These are phyloP conservation scores for Protomyces inouyei DNA, from an alignment of 1,139 yeast species.

Conservation along the genomic window DNA sequence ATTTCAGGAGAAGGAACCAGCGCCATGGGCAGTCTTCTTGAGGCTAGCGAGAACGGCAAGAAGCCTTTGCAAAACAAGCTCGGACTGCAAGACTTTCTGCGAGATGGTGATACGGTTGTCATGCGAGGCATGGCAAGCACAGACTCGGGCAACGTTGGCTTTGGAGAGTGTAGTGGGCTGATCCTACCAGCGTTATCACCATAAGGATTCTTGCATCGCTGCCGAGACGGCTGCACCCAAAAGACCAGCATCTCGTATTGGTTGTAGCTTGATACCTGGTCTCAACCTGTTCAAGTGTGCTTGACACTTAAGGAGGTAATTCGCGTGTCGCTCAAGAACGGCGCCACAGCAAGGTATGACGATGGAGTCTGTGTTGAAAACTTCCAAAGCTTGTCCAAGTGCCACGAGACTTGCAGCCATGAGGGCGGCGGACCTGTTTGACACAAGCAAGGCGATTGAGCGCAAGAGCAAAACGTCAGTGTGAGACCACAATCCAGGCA, in stretches of 20 bases:
- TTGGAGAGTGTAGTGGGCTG: slow-evolving; percentile 34
- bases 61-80: slow-evolving; percentile 30
- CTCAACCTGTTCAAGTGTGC: slow-evolving; percentile 36
- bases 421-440: slow-evolving; percentile 73
- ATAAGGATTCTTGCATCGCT: neutral
- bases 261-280: slow-evolving; percentile 9
- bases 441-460: slow-evolving; percentile 60
- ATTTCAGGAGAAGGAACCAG: slow-evolving; percentile 33
- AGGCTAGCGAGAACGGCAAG: slow-evolving; percentile 34
- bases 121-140: slow-evolving; percentile 32
- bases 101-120: slow-evolving; percentile 35
- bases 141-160: slow-evolving; percentile 32
- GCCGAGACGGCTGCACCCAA: slow-evolving; percentile 14
- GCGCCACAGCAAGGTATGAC: slow-evolving; percentile 83
- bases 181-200: slow-evolving; percentile 13
- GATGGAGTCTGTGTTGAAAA: slow-evolving; percentile 32
- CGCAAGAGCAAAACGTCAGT: slow-evolving; percentile 48
- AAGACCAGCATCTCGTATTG: slow-evolving; percentile 15
- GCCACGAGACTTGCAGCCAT: slow-evolving; percentile 74
- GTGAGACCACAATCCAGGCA: slow-evolving; percentile 29
- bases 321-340: slow-evolving; percentile 80
- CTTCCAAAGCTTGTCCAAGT: slow-evolving; percentile 44
- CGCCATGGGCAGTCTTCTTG: slow-evolving; percentile 34
- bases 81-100: slow-evolving; percentile 31
- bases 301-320: slow-evolving; percentile 54